Evolutionary conservation across 139 green algal genomes (phyloP).

Genomic region (Eudorina sp.): DNA sequence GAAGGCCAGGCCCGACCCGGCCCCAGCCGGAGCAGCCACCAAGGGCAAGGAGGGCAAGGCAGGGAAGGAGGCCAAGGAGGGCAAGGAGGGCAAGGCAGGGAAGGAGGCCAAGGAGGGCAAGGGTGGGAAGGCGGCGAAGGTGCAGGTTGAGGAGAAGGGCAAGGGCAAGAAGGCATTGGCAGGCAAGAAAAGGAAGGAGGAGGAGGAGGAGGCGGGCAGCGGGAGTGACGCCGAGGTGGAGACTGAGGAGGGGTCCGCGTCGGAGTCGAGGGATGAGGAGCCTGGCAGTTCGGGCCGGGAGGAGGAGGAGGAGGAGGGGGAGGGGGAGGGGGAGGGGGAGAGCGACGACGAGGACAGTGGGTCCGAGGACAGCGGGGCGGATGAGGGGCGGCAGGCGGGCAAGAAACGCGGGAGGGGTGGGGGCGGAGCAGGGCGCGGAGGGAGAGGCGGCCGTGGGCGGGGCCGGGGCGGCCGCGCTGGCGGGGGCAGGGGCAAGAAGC

Average conservation of each 20-base stretch:
- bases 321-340: background rate
- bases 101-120: background rate
- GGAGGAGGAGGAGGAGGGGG: background rate
- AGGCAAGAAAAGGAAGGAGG: background rate
- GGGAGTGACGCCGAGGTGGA: background rate
- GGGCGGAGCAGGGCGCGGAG: background rate
- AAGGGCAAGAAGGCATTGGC: conserved; percentile 21
- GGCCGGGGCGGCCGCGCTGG: background rate
- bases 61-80: background rate
- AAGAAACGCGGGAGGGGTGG: background rate
- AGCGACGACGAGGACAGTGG: conserved; percentile 6
- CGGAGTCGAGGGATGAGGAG: background rate
- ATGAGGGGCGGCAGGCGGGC: background rate
- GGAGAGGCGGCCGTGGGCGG: background rate
- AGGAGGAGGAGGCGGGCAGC: background rate
- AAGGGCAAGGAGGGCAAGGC: conserved; percentile 11
- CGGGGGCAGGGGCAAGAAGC: background rate
- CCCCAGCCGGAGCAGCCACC: background rate
- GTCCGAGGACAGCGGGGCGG: background rate
- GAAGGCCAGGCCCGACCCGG: conserved; percentile 31
- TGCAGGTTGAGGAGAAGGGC: background rate
- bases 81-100: background rate
- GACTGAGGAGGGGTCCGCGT: background rate
- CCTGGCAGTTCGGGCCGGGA: background rate
- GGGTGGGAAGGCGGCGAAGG: background rate